A percentile compares a stretch with the other conserved stretches of the same genome.
These are phyloP conservation scores for Mycosarcoma maydis DNA, from an alignment of 1,284 basidiomycete species.

Conservation along the genomic window DNA sequence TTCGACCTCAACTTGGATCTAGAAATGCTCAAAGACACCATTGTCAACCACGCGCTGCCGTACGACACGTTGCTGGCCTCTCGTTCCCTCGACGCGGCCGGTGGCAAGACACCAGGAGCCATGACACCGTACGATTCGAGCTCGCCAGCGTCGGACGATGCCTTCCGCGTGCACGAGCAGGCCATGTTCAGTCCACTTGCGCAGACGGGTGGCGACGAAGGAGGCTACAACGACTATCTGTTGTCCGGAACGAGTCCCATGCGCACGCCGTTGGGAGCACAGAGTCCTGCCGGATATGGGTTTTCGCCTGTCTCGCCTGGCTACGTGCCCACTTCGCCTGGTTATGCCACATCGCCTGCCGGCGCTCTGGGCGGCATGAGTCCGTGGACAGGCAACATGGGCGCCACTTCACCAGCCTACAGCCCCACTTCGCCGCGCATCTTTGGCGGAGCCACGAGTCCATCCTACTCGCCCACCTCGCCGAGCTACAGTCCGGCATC, in stretches of 20 bases:
- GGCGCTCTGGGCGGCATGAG: constrained; percentile 74
- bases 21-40: constrained; percentile 98
- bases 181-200: constrained; percentile 94
- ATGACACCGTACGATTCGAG: constrained; percentile 73
- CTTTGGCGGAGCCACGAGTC: constrained; percentile 77
- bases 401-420: constrained; percentile 70
- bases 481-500: constrained; percentile 62
- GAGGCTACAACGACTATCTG: constrained; percentile 75
- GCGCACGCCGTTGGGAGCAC: constrained; percentile 64
- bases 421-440: constrained; percentile 71
- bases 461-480: constrained; percentile 71
- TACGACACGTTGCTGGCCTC: constrained; percentile 70
- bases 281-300: constrained; percentile 62
- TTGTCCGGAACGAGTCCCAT: constrained; percentile 82
- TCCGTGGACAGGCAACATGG: constrained; percentile 68
- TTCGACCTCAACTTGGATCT: constrained; percentile 97
- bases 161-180: constrained; percentile 77
- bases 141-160: constrained; percentile 74
- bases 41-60: constrained; percentile 93
- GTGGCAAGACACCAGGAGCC: constrained; percentile 62
- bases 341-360: constrained; percentile 63
- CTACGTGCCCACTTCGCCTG: constrained; percentile 58
- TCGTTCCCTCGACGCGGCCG: constrained; percentile 52
- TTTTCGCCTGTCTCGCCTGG: constrained; percentile 64
- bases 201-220: constrained; percentile 82